Conservation (phyloP, 2,329 filamentous ascomycete species). For the Claviceps monticola region DNA sequence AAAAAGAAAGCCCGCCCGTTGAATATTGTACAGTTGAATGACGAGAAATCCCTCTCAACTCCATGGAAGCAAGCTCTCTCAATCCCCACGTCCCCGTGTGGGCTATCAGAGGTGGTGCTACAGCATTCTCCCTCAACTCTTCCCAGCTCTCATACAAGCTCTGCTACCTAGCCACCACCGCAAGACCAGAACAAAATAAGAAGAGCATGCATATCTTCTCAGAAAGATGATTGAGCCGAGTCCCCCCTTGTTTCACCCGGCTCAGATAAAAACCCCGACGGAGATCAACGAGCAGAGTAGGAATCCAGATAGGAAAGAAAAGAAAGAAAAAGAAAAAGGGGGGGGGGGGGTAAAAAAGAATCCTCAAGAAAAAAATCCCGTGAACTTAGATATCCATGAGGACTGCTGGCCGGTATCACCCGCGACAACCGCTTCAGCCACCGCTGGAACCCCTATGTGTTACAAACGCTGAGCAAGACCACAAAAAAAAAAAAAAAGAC, state of each 20-base stretch:
- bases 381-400: conserved; percentile 4
- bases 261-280: too few species aligned
- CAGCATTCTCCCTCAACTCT: not conserved
- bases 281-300: too few species aligned
- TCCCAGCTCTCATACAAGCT: not conserved
- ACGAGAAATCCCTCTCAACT: not conserved
- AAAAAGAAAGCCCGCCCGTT: not conserved
- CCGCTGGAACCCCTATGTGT: conserved; percentile 1
- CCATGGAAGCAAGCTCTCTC: not conserved
- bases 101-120: not conserved
- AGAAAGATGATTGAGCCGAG: too few species aligned
- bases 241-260: not conserved
- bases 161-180: not conserved
- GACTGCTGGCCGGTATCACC: not conserved
- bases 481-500: not conserved
- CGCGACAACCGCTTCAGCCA: not conserved
- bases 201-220: too few species aligned
- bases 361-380: conserved; percentile 1
- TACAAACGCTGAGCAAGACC: conserved; percentile 1
- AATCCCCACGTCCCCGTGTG: not conserved
- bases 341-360: not conserved
- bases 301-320: not conserved
- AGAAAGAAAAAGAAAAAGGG: not conserved
- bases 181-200: too few species aligned
- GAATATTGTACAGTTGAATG: not conserved